Percentiles rank a stretch among this genome's conserved stretches.
These are phyloP conservation scores for Citrus inodora DNA, from an alignment of 345 rosid species.

Conservation along the genomic window DNA sequence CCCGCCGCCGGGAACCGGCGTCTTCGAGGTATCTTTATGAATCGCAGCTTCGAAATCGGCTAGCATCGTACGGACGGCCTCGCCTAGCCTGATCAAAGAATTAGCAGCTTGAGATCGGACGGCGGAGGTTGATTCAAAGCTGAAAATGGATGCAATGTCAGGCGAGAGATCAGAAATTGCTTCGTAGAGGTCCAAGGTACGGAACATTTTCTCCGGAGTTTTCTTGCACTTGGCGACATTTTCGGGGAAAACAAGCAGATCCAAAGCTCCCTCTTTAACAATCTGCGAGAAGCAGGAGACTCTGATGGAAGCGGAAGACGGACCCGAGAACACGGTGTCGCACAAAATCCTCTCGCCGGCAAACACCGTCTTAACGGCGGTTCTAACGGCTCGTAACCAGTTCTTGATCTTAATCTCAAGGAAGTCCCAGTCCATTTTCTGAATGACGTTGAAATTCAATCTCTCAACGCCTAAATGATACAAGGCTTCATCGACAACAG, in stretches of 20 bases:
- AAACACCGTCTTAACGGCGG: constrained; percentile 51
- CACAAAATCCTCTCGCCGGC: constrained; percentile 65
- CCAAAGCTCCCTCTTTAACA: constrained; percentile 46
- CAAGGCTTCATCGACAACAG: constrained; percentile 48
- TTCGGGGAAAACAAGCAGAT: constrained; percentile 64
- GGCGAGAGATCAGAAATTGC: constrained; percentile 43
- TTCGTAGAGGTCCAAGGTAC: constrained; percentile 61
- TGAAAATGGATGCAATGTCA: constrained; percentile 50
- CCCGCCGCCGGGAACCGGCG: constrained; percentile 57
- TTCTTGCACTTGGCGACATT: constrained; percentile 57
- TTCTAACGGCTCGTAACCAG: constrained; percentile 50
- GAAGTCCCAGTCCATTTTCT: constrained; percentile 56
- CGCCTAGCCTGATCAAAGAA: constrained; percentile 47
- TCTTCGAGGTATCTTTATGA: constrained; percentile 50
- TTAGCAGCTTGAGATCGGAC: constrained; percentile 39
- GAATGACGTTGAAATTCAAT: constrained; percentile 33
- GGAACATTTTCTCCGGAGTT: constrained; percentile 72
- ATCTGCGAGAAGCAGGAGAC: constrained; percentile 62
- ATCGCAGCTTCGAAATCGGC: constrained; percentile 61
- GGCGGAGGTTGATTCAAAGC: constrained; percentile 36
- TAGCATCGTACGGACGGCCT: constrained; percentile 41
- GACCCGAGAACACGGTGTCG: constrained; percentile 58
- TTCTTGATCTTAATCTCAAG: constrained; percentile 52
- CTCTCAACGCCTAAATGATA: constrained; percentile 51
- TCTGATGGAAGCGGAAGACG: constrained; percentile 28